phyloP scores from a whole-genome alignment of 2,329 filamentous ascomycete species.

The Aspergillus amoenus region DNA sequence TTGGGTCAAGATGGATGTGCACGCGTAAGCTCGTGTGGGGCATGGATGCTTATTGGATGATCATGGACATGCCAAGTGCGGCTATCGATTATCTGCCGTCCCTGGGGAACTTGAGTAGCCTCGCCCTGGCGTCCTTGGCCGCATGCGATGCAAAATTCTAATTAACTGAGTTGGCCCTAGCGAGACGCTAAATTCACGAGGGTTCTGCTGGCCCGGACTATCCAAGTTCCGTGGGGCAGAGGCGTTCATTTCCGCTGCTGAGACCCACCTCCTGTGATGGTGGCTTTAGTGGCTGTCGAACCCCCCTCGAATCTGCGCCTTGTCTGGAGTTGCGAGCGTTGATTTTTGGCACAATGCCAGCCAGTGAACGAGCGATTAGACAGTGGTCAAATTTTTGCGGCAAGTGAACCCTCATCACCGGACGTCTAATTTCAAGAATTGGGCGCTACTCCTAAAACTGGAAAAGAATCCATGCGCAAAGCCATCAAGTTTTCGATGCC shows the following conservation, averaged over 20 bases:
- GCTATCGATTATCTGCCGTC: constrained; percentile 43
- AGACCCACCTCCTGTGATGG: not conserved
- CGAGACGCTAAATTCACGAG: constrained; percentile 6
- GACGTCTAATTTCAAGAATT: not conserved
- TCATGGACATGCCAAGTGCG: constrained; percentile 33
- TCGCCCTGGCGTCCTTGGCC: not conserved
- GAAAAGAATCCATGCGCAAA: constrained; percentile 14
- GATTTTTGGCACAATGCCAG: not conserved
- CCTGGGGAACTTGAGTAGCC: constrained; percentile 13
- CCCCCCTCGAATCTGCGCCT: not conserved
- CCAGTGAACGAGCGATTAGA: not conserved
- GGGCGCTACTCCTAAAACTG: constrained; percentile 15
- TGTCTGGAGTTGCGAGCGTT: not conserved
- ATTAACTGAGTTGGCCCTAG: not conserved
- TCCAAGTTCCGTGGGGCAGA: not conserved
- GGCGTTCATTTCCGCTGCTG: constrained; percentile 1
- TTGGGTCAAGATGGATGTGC: constrained; percentile 23
- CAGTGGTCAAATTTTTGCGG: not conserved
- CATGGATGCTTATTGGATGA: constrained; percentile 26
- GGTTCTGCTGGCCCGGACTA: not conserved
- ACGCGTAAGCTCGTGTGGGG: constrained; percentile 36
- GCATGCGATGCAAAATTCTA: not conserved
- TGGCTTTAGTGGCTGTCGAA: constrained; percentile 1
- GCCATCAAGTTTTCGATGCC: constrained; percentile 1
- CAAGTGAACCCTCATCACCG: not conserved